These are phyloP conservation scores for Boletus tomentosulus DNA, from an alignment of 768 basidiomycete genomes.

Conservation along the genomic window DNA sequence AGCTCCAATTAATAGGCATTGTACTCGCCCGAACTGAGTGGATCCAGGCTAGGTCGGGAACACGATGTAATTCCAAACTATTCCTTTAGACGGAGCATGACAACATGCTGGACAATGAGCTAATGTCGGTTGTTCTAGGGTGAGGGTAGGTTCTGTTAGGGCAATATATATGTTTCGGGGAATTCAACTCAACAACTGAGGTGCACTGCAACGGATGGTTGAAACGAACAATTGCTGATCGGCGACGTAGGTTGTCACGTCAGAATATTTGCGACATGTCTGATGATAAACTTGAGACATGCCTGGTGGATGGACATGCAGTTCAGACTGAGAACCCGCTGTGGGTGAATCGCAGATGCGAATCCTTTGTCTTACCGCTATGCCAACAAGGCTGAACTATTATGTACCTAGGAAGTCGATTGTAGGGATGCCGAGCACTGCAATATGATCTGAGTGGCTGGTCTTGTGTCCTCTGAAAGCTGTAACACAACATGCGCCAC, in stretches of 20 bases:
- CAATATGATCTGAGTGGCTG: neutral
- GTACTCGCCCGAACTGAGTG: neutral
- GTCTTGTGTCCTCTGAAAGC: neutral
- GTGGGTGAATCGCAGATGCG: conserved; percentile 16
- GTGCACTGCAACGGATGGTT: neutral
- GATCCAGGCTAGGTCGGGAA: neutral
- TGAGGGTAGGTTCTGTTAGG: no score
- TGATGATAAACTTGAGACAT: neutral
- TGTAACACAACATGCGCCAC: neutral
- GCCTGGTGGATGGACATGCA: neutral
- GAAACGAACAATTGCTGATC: conserved; percentile 5
- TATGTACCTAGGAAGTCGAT: conserved; percentile 7
- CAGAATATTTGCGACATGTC: conserved; percentile 3
- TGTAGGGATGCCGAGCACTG: no score
- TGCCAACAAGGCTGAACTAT: conserved; percentile 19
- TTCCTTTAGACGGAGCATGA: no score
- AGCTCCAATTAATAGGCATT: neutral
- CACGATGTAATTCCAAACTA: no score
- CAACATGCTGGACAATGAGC: no score
- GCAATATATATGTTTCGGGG: neutral
- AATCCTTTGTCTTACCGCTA: conserved; percentile 14
- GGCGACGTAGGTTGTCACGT: neutral
- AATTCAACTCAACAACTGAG: neutral
- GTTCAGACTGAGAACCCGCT: conserved; percentile 4
- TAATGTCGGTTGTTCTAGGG: no score